Base-by-base conservation (phyloP, 176 grass and related monocot genomes). In the Miscanthus lutarioriparius region DNA sequence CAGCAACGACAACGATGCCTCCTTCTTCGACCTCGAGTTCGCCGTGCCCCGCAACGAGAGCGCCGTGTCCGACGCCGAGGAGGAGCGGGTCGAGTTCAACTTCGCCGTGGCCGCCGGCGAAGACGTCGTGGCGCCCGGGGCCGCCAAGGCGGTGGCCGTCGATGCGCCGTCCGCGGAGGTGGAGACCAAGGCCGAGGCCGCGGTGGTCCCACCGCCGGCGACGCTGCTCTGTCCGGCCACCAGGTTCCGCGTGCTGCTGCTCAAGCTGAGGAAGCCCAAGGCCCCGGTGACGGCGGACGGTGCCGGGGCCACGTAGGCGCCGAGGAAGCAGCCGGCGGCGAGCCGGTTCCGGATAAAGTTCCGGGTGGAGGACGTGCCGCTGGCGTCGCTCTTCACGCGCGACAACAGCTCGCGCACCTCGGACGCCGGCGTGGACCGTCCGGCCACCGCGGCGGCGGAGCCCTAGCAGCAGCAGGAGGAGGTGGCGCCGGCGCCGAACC, bases 21-120 rank as follows among this genome's bases (percentile, higher is more conserved):
- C 97, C 25, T 99, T 94, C 88, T 99, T 99, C 76, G 97, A 99
- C 81, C 91, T 99, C 15, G 97, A 99, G 97, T 99, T 99, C 70
- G 80, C 97, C 12, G 86, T 92, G 45, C 85, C 89, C 0, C 90
- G 90, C 74, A 90, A 94, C 59, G 93, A 90, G 39, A 77, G 73
- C 39, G 84, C 64, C 20, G 80, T 70, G 16, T 79, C 80, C 19
- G 84, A 78, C 67, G 77, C 89, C 1, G 86, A 94, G 38, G 85
- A 88, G 26, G 89, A 86, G 39, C 14, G 66, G 9, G 77, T 83
- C 10, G 92, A 87, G 84, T 89, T 94, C 56, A 83, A 91, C 77
- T 87, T 91, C 58, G 75, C 87, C 56, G 85, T 81, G 23, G 67
- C 77, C 13, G 80, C 4, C 48, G 51, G 6, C 20, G 87, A 91